Base-by-base conservation (phyloP, 2,329 filamentous ascomycete genomes). In the Penicillium brasilianum region DNA sequence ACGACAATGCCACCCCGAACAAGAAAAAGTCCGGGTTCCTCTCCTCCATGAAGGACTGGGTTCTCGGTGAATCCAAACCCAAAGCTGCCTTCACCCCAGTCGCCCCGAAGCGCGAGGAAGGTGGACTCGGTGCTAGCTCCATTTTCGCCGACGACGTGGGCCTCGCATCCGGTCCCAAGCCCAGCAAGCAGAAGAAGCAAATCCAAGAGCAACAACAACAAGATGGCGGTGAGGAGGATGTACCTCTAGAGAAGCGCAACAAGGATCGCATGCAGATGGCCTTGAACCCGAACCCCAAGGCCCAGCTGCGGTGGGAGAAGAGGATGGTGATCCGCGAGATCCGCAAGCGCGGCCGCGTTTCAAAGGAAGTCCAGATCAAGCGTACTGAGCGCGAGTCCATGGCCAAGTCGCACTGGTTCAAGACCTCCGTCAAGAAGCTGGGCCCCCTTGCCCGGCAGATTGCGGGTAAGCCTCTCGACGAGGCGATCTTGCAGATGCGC, bases 401-500 rank as follows among this genome's bases (percentile, higher is more conserved):
- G 28, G 81, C 80, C 75, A 88, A 88, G 77, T 92, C 88, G 64
- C 85, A 89, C 50, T 85, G 86, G 68, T 85, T 97, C 74, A 89
- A 93, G 71, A 97, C 95, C 2, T 92, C 88, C 52, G 83, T 91
- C 66, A 99, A 99, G 87, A 99, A 99, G 82, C 84, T 99, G 58
- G 88, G 90, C 55, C 89, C 91, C 70, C 81, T 99, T 53, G 89
- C 94, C 25, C 87, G 90, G 58, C 95, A 98, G 80, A 95, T 99
- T 72, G 85, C 88, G 2, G 95, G 95, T 67, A 98, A 97, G 85
- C 89, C 89, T n/a, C 83, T 99, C 63, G 92, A 96, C 60, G 93
- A 99, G 37, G 95, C 95, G 14, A 91, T 98, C 67, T 80, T 91
- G 57, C 95, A 99, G 83, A 97, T 99, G 92, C 87, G 89, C 58